Base-by-base conservation (phyloP, 2,329 filamentous ascomycete species). In the Conoideocrella luteorostrata region DNA sequence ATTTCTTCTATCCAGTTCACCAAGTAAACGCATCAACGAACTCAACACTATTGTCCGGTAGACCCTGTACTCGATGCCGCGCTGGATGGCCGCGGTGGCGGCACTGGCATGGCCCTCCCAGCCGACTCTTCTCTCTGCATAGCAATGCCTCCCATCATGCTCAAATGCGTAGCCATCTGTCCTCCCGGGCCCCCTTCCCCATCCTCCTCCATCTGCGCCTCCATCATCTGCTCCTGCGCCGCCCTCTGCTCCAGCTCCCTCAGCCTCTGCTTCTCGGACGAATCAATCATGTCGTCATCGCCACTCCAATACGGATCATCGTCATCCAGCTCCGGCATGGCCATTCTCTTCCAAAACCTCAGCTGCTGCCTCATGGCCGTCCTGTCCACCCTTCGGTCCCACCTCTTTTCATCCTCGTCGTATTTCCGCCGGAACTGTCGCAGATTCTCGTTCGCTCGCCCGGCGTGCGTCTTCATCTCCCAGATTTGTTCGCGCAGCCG, bases 331-430 rank as follows among this genome's bases (percentile, higher is more conserved):
- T 78, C 70, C 9, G 77, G 78, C 71, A 83, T 74, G 12, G 80
- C 80, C 68, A 82, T 71, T 33, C 80, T 68, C 63, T 83, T 83
- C 80, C 79, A 84, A 60, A 80, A 82, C 2, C 80, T 68, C 43
- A 81, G 56, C 60, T 83, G 77, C 57, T 82, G 78, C 4, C 75
- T 69, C 34, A 66, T 60, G 5, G 75, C 72, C 39, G 68, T 69
- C 38, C 72, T 70, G 30, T 78, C 68, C 3, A 80, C 71, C 4
- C 70, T 66, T 23, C 70, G 66, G 45, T 78, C 70, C 67, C 77
- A 75, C 17, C 74, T 66, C 29, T 64, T 63, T 50, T 72, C 68
- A 47, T 81, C 70, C 50, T 79, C 77, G 50, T 80, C 74, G 54
- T 78, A 75, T 43, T 66, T 67, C 35, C 70, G 65, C 41, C 79